Evolutionary conservation across 768 basidiomycete species (phyloP).

Genomic region (Cyclocybe cylindracea): DNA sequence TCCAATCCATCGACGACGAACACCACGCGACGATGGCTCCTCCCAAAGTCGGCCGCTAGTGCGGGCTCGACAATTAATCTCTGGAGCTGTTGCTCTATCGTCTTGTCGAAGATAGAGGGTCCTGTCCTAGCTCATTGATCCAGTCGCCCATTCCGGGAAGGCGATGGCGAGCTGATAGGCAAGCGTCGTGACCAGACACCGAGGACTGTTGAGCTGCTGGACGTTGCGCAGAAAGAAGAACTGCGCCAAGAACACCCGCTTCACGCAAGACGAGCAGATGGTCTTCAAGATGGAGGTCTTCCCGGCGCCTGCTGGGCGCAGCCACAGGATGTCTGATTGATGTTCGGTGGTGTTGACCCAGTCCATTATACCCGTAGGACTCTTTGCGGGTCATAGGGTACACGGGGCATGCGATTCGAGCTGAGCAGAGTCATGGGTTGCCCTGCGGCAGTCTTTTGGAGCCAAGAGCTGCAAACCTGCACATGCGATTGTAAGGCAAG

Average conservation of each 20-base stretch:
- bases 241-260: constrained; percentile 5
- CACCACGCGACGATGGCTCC: too few relatives aligned
- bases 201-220: background rate
- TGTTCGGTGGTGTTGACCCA: constrained; percentile 6
- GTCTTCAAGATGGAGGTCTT: constrained; percentile 31
- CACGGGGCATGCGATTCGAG: constrained; percentile 11
- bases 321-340: constrained; percentile 13
- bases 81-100: constrained; percentile 5
- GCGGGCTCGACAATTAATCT: constrained; percentile 3
- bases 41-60: too few relatives aligned
- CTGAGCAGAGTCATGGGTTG: constrained; percentile 13
- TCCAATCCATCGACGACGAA: too few relatives aligned
- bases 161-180: constrained; percentile 18
- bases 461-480: background rate
- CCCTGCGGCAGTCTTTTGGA: constrained; percentile 3
- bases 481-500: background rate
- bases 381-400: constrained; percentile 9
- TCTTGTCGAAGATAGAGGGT: constrained; percentile 8
- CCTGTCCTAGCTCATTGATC: background rate
- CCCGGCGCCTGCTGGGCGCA: constrained; percentile 23
- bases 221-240: constrained; percentile 15
- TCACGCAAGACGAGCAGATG: constrained; percentile 17
- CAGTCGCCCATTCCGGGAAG: background rate
- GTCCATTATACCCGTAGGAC: constrained; percentile 7
- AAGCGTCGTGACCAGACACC: constrained; percentile 16